Evolutionary conservation across 805 yeast genomes (phyloP), one percentile per base, ranked within the genome.

Genomic region (Sugiyamaella mastotermitis): DNA sequence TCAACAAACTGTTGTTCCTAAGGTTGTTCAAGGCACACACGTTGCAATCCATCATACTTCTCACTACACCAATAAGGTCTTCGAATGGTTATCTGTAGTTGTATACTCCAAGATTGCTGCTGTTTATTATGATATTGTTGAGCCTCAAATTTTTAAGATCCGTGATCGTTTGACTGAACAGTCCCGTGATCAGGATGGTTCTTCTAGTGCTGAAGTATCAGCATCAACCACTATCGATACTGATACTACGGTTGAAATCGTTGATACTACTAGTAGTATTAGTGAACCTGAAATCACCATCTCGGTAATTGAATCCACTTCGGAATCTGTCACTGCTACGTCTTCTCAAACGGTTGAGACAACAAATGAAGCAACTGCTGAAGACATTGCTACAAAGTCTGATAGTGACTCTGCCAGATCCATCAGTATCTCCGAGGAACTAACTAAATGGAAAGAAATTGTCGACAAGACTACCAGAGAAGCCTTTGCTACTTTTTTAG

Each of bases 91-190:
- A 17, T 28, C 37, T 27, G 17, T 11, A 11, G 30, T 17, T 6
- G 37, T 49, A 2, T 18, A 41, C 1, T 54, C 56, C 9, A 30
- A 37, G 23, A 34, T 47, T 9, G 14, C 16, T 11, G 39, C 35
- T 8, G 19, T 53, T 4, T 53, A 52, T 37, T 37, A 37, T 11
- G 40, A 45, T 26, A 32, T 38, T 5, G 40, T 53, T 20, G 53
- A 53, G 40, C 56, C 57, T 2, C 56, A 52, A 35, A 20, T 53
- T 2, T 24, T 33, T 28, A 51, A 50, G 39, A 50, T 53, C 29
- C 43, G 37, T 28, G 46, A 47, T 24, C 46, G 54, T 6, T 37
- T 53, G 4, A 20, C 15, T 18, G 33, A 31, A 20, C 9, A 7
- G 8, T 9, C 15, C 16, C 22, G 22, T n/a, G 31, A 11, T 11